Conservation (phyloP, 2,329 filamentous ascomycete genomes). For the Lasiodiplodia theobromae region DNA sequence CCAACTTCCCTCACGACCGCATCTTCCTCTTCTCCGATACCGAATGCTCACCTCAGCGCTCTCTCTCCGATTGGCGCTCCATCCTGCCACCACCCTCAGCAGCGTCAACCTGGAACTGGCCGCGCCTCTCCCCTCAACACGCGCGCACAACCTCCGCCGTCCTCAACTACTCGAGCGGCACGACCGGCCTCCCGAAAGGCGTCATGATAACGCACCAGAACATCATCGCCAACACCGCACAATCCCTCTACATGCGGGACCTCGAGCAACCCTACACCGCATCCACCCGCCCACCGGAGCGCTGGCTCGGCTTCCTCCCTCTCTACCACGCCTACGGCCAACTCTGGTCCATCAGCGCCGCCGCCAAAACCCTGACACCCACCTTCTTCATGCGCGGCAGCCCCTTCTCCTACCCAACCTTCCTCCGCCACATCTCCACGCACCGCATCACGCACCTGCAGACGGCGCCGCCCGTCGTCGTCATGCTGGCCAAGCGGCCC, state of each 20-base stretch:
- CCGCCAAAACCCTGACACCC: slow-evolving; percentile 42
- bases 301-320: slow-evolving; percentile 48
- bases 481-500: slow-evolving; percentile 47
- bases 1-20: slow-evolving; percentile 49
- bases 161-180: slow-evolving; percentile 45
- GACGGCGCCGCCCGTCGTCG: slow-evolving; percentile 48
- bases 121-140: slow-evolving; percentile 45
- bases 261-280: slow-evolving; percentile 40
- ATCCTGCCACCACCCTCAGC: slow-evolving; percentile 48
- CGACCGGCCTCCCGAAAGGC: slow-evolving; percentile 54
- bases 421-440: slow-evolving; percentile 44
- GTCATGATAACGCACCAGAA: slow-evolving; percentile 55
- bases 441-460: slow-evolving; percentile 50
- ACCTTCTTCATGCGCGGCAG: slow-evolving; percentile 48
- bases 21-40: slow-evolving; percentile 60
- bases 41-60: slow-evolving; percentile 39
- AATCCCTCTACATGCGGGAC: slow-evolving; percentile 49
- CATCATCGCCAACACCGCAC: slow-evolving; percentile 49
- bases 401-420: slow-evolving; percentile 45
- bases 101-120: slow-evolving; percentile 52
- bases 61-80: slow-evolving; percentile 53
- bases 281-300: slow-evolving; percentile 37
- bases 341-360: slow-evolving; percentile 49
- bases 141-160: slow-evolving; percentile 41
- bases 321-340: slow-evolving; percentile 49